Evolutionary conservation across 805 yeast species (phyloP), one percentile per base, ranked within the genome.

Genomic region (Suhomyces kilbournensis): DNA sequence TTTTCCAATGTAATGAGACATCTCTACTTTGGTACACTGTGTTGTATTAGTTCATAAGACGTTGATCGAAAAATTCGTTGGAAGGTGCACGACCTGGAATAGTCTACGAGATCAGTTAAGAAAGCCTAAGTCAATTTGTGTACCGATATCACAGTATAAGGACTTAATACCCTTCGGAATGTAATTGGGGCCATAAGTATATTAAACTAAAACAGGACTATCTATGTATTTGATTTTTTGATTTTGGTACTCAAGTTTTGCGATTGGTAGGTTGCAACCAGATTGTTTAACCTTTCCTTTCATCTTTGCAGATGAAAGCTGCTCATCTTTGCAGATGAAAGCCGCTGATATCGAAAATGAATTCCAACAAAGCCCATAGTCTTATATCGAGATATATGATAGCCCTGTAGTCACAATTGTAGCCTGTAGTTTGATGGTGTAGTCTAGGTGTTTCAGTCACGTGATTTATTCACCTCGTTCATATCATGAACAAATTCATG

Each of bases 1-100:
- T 68, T 90, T 90, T 8, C 98, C 98, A 59, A 91, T 88, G 70
- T 86, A 92, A 65, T 91, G 91, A 45, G 97, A 86, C 98, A 94
- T 94, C 44, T 30, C 35, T 32, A 17, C 9, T 32, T 17, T 32
- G 35, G 17, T 32, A n/a, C 25, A 32, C 35, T 32, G 35, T n/a
- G 38, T 46, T 46, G 43, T 25, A 22, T 14, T 20, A 9, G 30
- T 32, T 32, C 6, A n/a, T n/a, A 8, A n/a, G 15, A 32, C 35
- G 35, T 32, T 32, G 23, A 39, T 39, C n/a, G 22, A 39, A 39
- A 39, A 39, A 15, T 8, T 17, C 17, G 43, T 39, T 9, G 43
- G 43, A 12, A 5, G 14, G 23, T 15, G 23, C 43, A 39, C 43
- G 43, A 39, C 43, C 43, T 28, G 25, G 7, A 22, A 22, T 22